Percentiles rank a stretch among this genome's conserved stretches.
Conservation (phyloP, 208 protist genomes). For the Histomonas meleagridis region DNA sequence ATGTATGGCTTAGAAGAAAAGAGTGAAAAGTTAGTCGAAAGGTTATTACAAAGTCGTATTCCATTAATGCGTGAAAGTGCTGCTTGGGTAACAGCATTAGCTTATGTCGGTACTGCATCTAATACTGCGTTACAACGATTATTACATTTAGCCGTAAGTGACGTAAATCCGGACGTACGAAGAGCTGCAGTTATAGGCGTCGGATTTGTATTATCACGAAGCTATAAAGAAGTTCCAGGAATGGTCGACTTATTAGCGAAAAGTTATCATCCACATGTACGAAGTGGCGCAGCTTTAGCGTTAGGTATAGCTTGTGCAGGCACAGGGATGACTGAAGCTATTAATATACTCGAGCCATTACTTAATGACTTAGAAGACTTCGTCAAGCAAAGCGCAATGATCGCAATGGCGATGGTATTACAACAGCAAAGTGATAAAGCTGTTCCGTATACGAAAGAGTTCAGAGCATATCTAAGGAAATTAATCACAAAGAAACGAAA, state of each 20-base stretch:
- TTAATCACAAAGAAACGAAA: neutral
- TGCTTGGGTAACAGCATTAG: slow-evolving; percentile 78
- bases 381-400: slow-evolving; percentile 72
- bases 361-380: slow-evolving; percentile 77
- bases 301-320: slow-evolving; percentile 88
- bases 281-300: slow-evolving; percentile 84
- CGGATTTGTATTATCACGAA: slow-evolving; percentile 80
- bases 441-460: neutral
- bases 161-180: slow-evolving; percentile 92
- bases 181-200: slow-evolving; percentile 87
- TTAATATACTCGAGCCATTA: slow-evolving; percentile 78
- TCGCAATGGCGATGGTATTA: slow-evolving; percentile 86
- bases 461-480: neutral
- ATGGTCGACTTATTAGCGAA: slow-evolving; percentile 69
- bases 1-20: slow-evolving; percentile 84
- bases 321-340: slow-evolving; percentile 51
- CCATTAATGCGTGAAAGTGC: slow-evolving; percentile 67
- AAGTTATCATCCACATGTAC: slow-evolving; percentile 84
- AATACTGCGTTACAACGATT: slow-evolving; percentile 75
- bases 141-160: slow-evolving; percentile 84
- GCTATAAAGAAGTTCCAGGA: slow-evolving; percentile 59
- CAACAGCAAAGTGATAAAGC: slow-evolving; percentile 13
- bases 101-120: slow-evolving; percentile 78
- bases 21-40: slow-evolving; percentile 72
- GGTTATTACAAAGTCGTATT: slow-evolving; percentile 56